These are phyloP conservation scores for Aureobasidium sp. DNA, from an alignment of 2,329 filamentous ascomycete genomes.

Conservation along the genomic window DNA sequence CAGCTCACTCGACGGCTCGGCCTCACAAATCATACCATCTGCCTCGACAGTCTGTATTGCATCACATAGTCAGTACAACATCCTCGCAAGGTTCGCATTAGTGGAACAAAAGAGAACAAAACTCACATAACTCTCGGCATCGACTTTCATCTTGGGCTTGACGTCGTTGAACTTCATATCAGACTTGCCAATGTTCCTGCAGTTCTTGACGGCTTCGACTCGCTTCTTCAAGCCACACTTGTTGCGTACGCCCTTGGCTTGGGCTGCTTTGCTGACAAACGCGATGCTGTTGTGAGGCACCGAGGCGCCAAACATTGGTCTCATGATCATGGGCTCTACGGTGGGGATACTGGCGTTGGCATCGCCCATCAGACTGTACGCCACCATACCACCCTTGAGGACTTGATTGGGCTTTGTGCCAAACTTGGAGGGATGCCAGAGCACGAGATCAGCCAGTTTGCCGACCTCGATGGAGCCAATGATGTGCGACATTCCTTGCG, in stretches of 20 bases:
- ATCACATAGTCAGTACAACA: slow-evolving; percentile 18
- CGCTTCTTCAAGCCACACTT: slow-evolving; percentile 71
- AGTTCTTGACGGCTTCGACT: slow-evolving; percentile 70
- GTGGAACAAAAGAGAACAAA: not conserved
- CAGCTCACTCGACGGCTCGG: slow-evolving; percentile 63
- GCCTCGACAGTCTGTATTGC: slow-evolving; percentile 61
- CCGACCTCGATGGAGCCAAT: slow-evolving; percentile 83
- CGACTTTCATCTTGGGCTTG: slow-evolving; percentile 82
- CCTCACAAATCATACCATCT: slow-evolving; percentile 66
- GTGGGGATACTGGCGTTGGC: slow-evolving; percentile 66
- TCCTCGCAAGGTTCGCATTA: not conserved
- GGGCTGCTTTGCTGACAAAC: slow-evolving; percentile 71
- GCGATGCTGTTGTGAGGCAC: slow-evolving; percentile 68
- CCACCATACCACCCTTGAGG: slow-evolving; percentile 82
- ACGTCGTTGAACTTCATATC: slow-evolving; percentile 87
- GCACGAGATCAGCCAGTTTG: slow-evolving; percentile 79
- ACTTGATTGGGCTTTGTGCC: slow-evolving; percentile 77
- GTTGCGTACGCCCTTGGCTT: slow-evolving; percentile 60
- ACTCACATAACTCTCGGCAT: slow-evolving; percentile 76
- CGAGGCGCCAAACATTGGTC: slow-evolving; percentile 76
- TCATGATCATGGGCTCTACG: slow-evolving; percentile 73
- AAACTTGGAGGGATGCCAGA: slow-evolving; percentile 82
- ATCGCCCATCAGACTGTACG: slow-evolving; percentile 68
- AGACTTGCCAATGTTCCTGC: slow-evolving; percentile 66
- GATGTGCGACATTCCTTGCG: slow-evolving; percentile 82